phyloP scores from a whole-genome alignment of 441 rosid genomes.

The Hura crepitans region DNA sequence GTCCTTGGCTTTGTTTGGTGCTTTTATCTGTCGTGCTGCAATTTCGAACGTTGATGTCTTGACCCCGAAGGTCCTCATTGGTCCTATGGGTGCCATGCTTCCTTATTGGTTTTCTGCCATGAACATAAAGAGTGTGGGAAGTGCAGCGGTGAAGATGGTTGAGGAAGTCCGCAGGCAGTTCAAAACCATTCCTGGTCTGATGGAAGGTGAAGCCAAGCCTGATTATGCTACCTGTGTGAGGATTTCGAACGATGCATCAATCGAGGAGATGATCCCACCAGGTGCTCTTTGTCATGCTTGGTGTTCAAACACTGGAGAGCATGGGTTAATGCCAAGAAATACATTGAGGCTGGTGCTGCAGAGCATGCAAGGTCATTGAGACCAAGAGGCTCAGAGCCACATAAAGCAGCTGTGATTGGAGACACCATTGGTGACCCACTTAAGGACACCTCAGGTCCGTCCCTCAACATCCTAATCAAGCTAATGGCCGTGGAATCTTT shows the following conservation, averaged over 20 bases:
- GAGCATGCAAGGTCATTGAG: constrained; percentile 58
- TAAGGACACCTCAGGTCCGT: constrained; percentile 65
- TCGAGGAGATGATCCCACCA: constrained; percentile 69
- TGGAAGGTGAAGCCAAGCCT: constrained; percentile 60
- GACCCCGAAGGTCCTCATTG: constrained; percentile 62
- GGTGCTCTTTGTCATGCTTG: constrained; percentile 62
- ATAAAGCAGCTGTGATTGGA: constrained; percentile 63
- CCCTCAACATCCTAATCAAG: constrained; percentile 67
- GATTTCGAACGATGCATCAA: constrained; percentile 71
- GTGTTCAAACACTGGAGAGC: constrained; percentile 66
- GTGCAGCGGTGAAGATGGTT: constrained; percentile 72
- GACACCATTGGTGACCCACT: constrained; percentile 68
- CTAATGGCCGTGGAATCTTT: constrained; percentile 72
- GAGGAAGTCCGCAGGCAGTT: constrained; percentile 73
- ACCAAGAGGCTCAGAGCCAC: constrained; percentile 62
- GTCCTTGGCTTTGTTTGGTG: constrained; percentile 63
- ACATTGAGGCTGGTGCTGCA: constrained; percentile 66
- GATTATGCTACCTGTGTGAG: constrained; percentile 71
- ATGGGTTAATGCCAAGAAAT: constrained; percentile 73
- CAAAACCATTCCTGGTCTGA: constrained; percentile 60
- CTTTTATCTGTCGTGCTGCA: constrained; percentile 60
- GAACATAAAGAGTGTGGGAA: constrained; percentile 80
- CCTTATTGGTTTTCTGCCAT: constrained; percentile 75
- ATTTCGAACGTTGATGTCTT: constrained; percentile 54
- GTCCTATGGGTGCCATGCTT: constrained; percentile 67